A percentile compares a stretch with the other conserved stretches of the same genome.
Conservation (phyloP, 805 yeast species). For the Candida manassasensis region DNA sequence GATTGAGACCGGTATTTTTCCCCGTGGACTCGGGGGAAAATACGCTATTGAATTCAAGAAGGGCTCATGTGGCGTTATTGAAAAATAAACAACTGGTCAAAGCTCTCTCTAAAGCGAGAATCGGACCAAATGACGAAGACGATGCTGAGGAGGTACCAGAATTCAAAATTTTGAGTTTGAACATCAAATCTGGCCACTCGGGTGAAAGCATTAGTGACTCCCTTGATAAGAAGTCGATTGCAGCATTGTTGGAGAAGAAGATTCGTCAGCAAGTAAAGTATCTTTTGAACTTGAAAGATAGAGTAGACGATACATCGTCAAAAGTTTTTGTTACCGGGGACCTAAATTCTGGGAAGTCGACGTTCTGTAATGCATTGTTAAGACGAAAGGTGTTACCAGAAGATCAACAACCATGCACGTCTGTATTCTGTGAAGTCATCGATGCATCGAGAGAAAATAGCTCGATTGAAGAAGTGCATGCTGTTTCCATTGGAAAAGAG, state of each 20-base stretch:
- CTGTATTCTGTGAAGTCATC: constrained; percentile 90
- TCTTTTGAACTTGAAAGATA: constrained; percentile 62
- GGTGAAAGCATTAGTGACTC: constrained; percentile 44
- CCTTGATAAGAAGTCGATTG: constrained; percentile 64
- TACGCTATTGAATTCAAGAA: constrained; percentile 40
- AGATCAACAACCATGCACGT: constrained; percentile 97
- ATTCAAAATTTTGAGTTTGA: constrained; percentile 61
- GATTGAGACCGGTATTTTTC: constrained; percentile 55
- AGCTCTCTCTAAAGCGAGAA: constrained; percentile 4
- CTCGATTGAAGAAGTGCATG: constrained; percentile 87
- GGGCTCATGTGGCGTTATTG: constrained; percentile 50
- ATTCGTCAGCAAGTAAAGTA: constrained; percentile 63
- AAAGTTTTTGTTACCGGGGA: constrained; percentile 97
- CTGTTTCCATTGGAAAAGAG: constrained; percentile 55
- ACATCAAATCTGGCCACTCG: constrained; percentile 50
- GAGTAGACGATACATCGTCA: constrained; percentile 85
- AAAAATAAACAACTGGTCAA: constrained; percentile 31
- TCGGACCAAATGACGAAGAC: constrained; percentile 7
- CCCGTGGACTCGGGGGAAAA: constrained; percentile 43
- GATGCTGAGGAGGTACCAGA: constrained; percentile 24
- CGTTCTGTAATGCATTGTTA: constrained; percentile 87
- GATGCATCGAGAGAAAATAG: constrained; percentile 70
- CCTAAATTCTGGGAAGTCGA: constrained; percentile 92
- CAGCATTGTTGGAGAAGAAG: constrained; percentile 66
- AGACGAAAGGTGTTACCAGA: constrained; percentile 79